Evolutionary conservation across 768 basidiomycete genomes (phyloP).

Genomic region (Piloderma croceum): DNA sequence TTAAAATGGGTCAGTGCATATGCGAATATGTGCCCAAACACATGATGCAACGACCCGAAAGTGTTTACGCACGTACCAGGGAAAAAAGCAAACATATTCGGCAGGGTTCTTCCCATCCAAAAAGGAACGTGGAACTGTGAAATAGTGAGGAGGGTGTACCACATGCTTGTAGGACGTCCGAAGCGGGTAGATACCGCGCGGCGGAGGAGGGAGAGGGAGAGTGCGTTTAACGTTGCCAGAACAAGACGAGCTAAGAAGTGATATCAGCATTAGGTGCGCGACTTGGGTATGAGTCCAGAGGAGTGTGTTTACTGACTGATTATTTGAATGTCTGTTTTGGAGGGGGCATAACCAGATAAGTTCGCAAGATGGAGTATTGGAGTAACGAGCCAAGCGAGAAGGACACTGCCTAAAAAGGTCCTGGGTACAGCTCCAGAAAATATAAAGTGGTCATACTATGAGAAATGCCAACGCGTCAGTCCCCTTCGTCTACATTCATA

Average conservation of each 20-base stretch:
- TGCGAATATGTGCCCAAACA: neutral
- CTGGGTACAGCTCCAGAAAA: conserved; percentile 90
- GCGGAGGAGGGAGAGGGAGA: conserved; percentile 57
- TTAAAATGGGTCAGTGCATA: neutral
- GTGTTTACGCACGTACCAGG: conserved; percentile 48
- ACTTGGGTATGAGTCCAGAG: neutral
- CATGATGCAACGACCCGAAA: neutral
- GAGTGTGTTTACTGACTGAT: conserved; percentile 42
- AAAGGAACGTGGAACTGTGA: conserved; percentile 90
- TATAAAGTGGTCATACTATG: conserved; percentile 82
- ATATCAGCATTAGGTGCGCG: neutral
- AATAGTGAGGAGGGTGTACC: conserved; percentile 65
- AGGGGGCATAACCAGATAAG: conserved; percentile 36
- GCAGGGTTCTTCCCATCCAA: conserved; percentile 90
- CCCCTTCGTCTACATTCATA: conserved; percentile 1
- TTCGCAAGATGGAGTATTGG: conserved; percentile 43
- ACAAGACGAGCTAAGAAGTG: conserved; percentile 58
- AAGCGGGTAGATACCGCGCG: conserved; percentile 60
- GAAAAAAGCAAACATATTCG: conserved; percentile 88
- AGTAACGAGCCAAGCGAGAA: conserved; percentile 54
- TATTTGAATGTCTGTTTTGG: conserved; percentile 69
- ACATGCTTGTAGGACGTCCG: conserved; percentile 48
- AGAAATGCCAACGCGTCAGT: neutral
- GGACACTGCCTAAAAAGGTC: conserved; percentile 74
- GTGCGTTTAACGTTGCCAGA: conserved; percentile 60